Base-by-base conservation (phyloP, 371 early-diverging fungal genomes). In the Dichotomocladium elegans region DNA sequence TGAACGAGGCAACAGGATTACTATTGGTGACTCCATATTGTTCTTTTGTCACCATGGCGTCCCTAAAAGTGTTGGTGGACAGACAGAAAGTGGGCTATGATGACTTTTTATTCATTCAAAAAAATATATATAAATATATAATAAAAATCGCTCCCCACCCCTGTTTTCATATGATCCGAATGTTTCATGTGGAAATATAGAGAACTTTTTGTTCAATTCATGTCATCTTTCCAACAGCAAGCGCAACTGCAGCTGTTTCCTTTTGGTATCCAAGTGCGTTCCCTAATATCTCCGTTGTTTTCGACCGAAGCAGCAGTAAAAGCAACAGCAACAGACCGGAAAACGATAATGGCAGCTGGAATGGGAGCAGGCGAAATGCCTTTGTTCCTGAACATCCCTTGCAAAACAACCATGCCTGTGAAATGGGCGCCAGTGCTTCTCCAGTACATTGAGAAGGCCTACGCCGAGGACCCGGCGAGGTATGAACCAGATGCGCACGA, bases 371-470 rank as follows among this genome's bases (percentile, higher is more conserved):
- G 47, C 10, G 56, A 46, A 8, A 49, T 63, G 51, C 55, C 65
- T 19, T 31, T 55, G 14, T 40, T 60, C 5, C 43, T 65, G 26
- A 50, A 45, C 29, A 43, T 65, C 22, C 61, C 60, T 21, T 29
- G 27, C 22, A 58, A 57, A 50, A 46, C 33, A 31, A 58, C 62
- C 12, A 45, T 55, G 11, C 40, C 58, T 11, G 43, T 66, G 25
- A 24, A 35, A 41, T 76, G 68, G 68, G 22, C 59, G 29, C 57
- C 52, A 24, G 57, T 58, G 43, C 49, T 77, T 17, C 33, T 64
- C 8, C 55, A 57, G 15, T 77, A 77, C 44, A 77, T 77, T 27
- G 49, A 52, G 4, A 53, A 41, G n/a, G 64, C 68, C 2, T 77
- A 77, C 48, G 70, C 66, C 19, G 68, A 77, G 43, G 68, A 68